Base-by-base conservation (phyloP, 1,139 yeast species). In the Spencermartinsiella ligniputridi region DNA sequence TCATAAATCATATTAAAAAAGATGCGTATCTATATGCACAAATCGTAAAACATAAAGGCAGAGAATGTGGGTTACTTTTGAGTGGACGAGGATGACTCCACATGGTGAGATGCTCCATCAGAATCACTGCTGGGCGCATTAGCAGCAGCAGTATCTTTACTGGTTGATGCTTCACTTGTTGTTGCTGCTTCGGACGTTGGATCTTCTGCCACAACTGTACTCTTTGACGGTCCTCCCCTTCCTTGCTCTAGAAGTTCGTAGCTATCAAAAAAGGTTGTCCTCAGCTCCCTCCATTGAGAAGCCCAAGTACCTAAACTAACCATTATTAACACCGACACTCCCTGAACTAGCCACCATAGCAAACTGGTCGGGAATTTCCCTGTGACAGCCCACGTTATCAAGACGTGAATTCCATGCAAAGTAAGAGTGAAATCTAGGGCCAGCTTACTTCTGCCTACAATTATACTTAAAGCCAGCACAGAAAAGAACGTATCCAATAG, bases 351-450 rank as follows among this genome's bases (percentile, higher is more conserved):
- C 94, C 97, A 88, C 97, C 97, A 92, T 41, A 83, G 71, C 8
- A 81, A 55, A 33, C 82, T 78, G 8, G 71, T 66, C 0, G 97
- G 97, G 52, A 90, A 76, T 35, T 72, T 69, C 1, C 81, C 77
- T 3, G 84, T 72, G 52, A 78, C 81, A 1, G 76, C 51, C 81
- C 89, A 81, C 0, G 81, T 87, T 4, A 87, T 80, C 2, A 81
- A 45, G 33, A 90, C 66, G 64, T 90, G 84, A 43, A 92, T 76
- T 15, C 86, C 80, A 63, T 92, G 97, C 13, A 92, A 69, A 0
- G 98, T 90, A 27, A 92, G 61, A 11, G 96, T 96, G 68, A 90
- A 92, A 64, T 92, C 98, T 85, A 96, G 84, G 0, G 97, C 97
- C 47, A 92, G 69, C 63, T 90, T 92, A 35, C 95, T 84, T 49